Conservation (phyloP, 805 yeast species). For the Lipomyces starkeyi region DNA sequence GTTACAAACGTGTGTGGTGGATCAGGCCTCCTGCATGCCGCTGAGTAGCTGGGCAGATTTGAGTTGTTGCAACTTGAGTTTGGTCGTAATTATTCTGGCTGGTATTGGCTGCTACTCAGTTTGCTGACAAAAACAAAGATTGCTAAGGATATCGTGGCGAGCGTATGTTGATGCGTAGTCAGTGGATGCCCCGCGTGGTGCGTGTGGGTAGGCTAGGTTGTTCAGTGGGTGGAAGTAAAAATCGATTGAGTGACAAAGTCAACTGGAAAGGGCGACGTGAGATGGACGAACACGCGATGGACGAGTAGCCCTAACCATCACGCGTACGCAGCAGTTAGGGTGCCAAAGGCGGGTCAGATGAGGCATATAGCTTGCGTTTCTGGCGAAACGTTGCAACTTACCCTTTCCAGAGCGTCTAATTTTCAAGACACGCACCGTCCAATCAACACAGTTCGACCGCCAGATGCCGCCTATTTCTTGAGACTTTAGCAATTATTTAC, state of each 20-base stretch:
- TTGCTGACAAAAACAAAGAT: not conserved
- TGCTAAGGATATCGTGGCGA: not conserved
- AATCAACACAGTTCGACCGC: not conserved
- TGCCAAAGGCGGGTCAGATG: not conserved
- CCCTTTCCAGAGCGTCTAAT: not conserved
- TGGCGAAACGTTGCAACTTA: not conserved
- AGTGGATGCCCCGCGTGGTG: not conserved
- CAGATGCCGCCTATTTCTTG: too few relatives aligned
- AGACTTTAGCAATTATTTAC: too few relatives aligned
- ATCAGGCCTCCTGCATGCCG: slow-evolving; percentile 1
- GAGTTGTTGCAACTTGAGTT: not conserved
- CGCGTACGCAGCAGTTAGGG: not conserved
- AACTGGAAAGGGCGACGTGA: too few relatives aligned
- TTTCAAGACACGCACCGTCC: too few relatives aligned
- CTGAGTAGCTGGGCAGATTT: not conserved
- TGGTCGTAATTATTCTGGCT: not conserved
- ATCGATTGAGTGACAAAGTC: not conserved
- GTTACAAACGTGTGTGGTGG: not conserved
- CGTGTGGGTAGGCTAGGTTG: too few relatives aligned
- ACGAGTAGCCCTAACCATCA: not conserved
- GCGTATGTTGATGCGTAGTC: not conserved
- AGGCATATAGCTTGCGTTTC: not conserved
- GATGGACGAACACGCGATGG: not conserved
- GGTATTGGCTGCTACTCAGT: not conserved
- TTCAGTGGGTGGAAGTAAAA: not conserved